Evolutionary conservation across 257 asterid genomes (phyloP), one percentile per base, ranked within the genome.

Genomic region (Datura wrightii): DNA sequence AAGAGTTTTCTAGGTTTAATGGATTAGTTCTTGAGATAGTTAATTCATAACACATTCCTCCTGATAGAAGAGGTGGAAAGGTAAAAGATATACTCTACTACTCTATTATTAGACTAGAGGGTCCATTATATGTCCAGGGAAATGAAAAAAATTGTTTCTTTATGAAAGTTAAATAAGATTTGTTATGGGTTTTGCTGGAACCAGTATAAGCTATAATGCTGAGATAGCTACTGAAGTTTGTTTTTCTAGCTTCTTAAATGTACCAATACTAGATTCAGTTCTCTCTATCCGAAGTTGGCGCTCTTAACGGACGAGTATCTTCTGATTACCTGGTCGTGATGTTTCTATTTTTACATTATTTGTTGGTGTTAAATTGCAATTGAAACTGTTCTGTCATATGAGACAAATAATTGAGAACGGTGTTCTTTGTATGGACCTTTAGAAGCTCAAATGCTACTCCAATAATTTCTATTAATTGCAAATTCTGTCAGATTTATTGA

Each of bases 131-230:
- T 46, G 24, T 19, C n/a, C 60, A 74, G 42, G 60, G 42, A 74
- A 24, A 11, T 48, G 81, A 24, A 24, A 48, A 74, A 48, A 48
- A 11, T 13, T 76, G 82, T 50, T 76, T 50, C 82, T 50, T 76
- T 76, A 1, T 76, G 82, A 50, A 76, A 76, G 15, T 48, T 31
- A 76, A 50, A 50, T 13, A 74, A 74, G 81, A 74, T 50, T 31
- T 50, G 62, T 50, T 31, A 31, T 50, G 82, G 67, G 1, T 31
- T 31, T 52, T 48, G 19, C 39, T 19, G 59, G 59, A 74, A 74
- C 46, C 11, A 11, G 37, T 13, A 74, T 74, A 46, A 69, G 79
- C 10, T 69, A 9, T 41, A 69, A 74, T 50, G 42, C 63, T 74
- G 82, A 31, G 62, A 24, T 50, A 50, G 82, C 46, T 50, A 14